These are phyloP conservation scores for Fonsecaea pugnacius DNA, from an alignment of 2,329 filamentous ascomycete species.

Conservation along the genomic window DNA sequence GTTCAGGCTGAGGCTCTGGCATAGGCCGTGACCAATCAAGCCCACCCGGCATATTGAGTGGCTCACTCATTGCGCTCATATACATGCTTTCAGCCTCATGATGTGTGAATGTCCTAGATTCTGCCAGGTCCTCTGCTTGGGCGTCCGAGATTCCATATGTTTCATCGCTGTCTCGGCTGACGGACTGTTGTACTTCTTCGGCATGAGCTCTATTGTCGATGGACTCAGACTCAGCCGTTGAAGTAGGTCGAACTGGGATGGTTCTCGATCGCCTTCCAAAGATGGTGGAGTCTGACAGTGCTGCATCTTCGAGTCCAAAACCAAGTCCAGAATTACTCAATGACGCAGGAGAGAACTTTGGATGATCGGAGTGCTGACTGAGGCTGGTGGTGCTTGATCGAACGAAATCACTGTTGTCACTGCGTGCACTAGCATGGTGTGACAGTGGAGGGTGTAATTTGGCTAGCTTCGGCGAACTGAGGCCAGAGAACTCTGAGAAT, in stretches of 20 bases:
- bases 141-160: neutral
- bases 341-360: constrained; percentile 24
- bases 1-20: constrained; percentile 4
- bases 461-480: constrained; percentile 33
- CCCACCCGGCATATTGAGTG: constrained; percentile 30
- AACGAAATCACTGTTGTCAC: constrained; percentile 19
- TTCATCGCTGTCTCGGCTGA: neutral
- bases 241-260: constrained; percentile 9
- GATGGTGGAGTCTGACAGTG: constrained; percentile 25
- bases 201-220: constrained; percentile 27
- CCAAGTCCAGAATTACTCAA: constrained; percentile 26
- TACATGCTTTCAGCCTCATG: constrained; percentile 58
- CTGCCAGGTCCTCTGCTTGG: constrained; percentile 45
- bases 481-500: constrained; percentile 33
- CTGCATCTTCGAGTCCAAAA: constrained; percentile 23
- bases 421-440: constrained; percentile 16
- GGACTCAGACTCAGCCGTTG: constrained; percentile 11
- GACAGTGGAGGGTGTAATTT: constrained; percentile 28
- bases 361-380: constrained; percentile 26
- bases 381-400: constrained; percentile 26
- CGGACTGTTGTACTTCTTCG: constrained; percentile 2
- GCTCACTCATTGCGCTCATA: constrained; percentile 59
- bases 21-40: constrained; percentile 24
- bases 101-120: constrained; percentile 54
- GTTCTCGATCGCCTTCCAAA: constrained; percentile 15